Percentiles rank a stretch among this genome's conserved stretches.
Evolutionary conservation across 1,284 basidiomycete genomes (phyloP).

Genomic region (Ceratobasidium sp.): DNA sequence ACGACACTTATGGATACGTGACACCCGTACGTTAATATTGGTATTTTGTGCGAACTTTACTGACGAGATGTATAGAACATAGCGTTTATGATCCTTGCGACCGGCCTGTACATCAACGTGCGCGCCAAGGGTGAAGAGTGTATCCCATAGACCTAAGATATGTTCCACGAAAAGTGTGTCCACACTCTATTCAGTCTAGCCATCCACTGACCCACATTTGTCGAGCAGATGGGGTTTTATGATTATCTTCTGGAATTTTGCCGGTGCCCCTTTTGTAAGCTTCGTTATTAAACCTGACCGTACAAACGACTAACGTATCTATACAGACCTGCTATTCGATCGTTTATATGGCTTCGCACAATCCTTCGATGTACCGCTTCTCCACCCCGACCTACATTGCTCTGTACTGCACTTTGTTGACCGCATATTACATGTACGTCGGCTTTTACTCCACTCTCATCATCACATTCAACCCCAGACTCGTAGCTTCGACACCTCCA

Average conservation of each 20-base stretch:
- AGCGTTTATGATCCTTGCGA: conserved; percentile 96
- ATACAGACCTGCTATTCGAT: conserved; percentile 93
- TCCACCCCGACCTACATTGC: conserved; percentile 79
- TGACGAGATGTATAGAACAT: conserved; percentile 79
- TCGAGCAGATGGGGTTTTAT: conserved; percentile 82
- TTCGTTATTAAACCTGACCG: conserved; percentile 66
- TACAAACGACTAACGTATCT: conserved; percentile 28
- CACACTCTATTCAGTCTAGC: background rate
- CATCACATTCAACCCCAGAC: conserved; percentile 48
- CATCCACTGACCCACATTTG: background rate
- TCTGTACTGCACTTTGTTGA: conserved; percentile 80
- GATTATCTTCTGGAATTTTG: conserved; percentile 98
- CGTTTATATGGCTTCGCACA: conserved; percentile 95
- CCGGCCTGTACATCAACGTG: conserved; percentile 96
- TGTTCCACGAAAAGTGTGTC: conserved; percentile 92
- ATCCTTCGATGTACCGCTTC: conserved; percentile 89
- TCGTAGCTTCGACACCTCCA: conserved; percentile 88
- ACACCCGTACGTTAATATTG: conserved; percentile 75
- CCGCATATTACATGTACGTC: conserved; percentile 86
- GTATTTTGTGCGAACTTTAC: background rate
- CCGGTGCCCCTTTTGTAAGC: conserved; percentile 70
- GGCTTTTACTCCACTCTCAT: background rate
- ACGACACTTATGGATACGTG: conserved; percentile 91
- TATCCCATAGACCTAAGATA: conserved; percentile 99
- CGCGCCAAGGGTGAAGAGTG: conserved; percentile 96